phyloP scores from a whole-genome alignment of 2,329 filamentous ascomycete species.

The Fusarium coffeatum region DNA sequence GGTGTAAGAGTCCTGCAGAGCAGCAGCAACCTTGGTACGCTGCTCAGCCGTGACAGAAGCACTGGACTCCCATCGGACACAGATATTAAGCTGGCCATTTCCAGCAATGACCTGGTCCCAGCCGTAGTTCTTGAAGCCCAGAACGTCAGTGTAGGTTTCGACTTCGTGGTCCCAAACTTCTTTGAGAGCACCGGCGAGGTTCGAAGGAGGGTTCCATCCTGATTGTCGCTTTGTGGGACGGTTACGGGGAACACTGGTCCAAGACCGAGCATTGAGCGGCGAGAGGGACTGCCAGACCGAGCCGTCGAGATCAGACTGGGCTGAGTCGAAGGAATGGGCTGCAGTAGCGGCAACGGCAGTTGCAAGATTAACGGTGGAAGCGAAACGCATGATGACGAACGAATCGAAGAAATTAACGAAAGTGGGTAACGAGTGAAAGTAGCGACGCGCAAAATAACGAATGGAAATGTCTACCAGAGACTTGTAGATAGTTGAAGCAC shows the following conservation, averaged over 20 bases:
- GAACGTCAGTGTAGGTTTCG: constrained; percentile 43
- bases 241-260: constrained; percentile 29
- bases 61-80: constrained; percentile 59
- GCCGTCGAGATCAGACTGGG: constrained; percentile 45
- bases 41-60: constrained; percentile 53
- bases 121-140: constrained; percentile 50
- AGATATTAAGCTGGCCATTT: constrained; percentile 50
- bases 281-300: constrained; percentile 46
- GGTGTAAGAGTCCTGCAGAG: constrained; percentile 52
- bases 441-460: constrained; percentile 5
- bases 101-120: constrained; percentile 51
- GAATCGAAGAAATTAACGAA: constrained; percentile 10
- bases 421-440: neutral
- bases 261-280: constrained; percentile 29
- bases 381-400: constrained; percentile 43
- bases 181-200: constrained; percentile 43
- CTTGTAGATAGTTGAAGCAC: neutral
- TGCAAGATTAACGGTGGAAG: constrained; percentile 33
- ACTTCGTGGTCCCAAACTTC: constrained; percentile 50
- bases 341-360: constrained; percentile 42
- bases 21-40: constrained; percentile 52
- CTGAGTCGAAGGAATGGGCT: constrained; percentile 31
- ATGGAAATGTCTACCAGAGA: constrained; percentile 29
- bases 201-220: constrained; percentile 47
- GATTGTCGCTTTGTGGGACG: constrained; percentile 46